Base-by-base conservation (phyloP, 768 basidiomycete genomes). In the Heimioporus sp. region DNA sequence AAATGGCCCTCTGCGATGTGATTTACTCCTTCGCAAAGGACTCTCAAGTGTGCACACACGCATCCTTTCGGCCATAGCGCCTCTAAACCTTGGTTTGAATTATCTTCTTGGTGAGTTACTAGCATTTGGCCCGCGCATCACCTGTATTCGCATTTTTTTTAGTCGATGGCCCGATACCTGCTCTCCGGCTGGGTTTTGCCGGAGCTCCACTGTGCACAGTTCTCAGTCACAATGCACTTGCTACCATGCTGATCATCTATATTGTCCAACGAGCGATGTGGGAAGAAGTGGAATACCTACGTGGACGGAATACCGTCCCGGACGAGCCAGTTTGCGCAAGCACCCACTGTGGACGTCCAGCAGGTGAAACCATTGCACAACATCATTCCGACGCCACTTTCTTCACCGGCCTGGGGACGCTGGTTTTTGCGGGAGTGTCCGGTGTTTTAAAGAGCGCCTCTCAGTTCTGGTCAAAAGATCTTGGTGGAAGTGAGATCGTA, bases 391-490 rank as follows among this genome's bases (percentile, higher is more conserved):
- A 48, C 4, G 9, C 15, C 34, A 20, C 45, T 1, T 52, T 64
- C 43, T 55, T 62, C 38, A 38, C 55, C 4, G 65, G 52, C 31
- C 19, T 67, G 15, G 53, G 55, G 15, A 21, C 43, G 20, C 41
- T 67, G 3, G 34, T 62, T 2, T 43, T 51, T 24, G 51, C 63
- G 9, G 65, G 65, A 15, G 8, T 56, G 31, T 53, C 54, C 3
- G 60, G 65, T 2, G 38, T 67, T 53, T 47, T 13, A 2, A 59
- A 66, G 52, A 65, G 43, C n/a, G 65, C 60, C 19, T 59, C 64
- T 24, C 60, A 67, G 37, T 51, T 67, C 16, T 65, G 64, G 60
- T 65, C 63, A n/a, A 67, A 65, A 44, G 65, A 65, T 43, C 55
- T 65, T 16, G 58, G 60, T 48, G 65, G 60, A 47, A 56, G 65